Evolutionary conservation across 2,329 filamentous ascomycete species (phyloP), one percentile per base, ranked within the genome.

Genomic region (Colletotrichum graminicola): DNA sequence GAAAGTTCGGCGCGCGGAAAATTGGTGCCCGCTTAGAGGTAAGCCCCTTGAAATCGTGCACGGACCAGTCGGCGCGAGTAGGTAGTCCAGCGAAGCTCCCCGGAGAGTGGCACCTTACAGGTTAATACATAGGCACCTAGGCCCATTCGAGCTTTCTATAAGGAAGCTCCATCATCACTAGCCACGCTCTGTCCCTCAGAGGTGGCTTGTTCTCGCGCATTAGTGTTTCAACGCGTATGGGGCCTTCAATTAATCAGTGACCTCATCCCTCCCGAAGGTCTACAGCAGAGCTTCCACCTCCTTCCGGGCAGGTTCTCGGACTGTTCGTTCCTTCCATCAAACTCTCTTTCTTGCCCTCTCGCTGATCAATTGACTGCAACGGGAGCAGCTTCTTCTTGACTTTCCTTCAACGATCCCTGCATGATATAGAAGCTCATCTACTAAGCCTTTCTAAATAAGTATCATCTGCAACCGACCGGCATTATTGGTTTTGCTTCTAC

Each of bases 401-500:
- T 23, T 47, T 47, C 45, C 45, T 47, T 47, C 10, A n/a, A 23
- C 10, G 45, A 47, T 23, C 45, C 21, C 11, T 47, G 23, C 45
- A 47, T 5, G 26, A 62, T 43, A 36, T 6, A 29, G 41, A 51
- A 32, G 11, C 26, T 36, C 32, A 34, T 51, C 32, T 23, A 26
- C 32, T 23, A 55, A 32, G 41, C 36, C 26, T 21, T 49, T 47
- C n/a, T 39, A 29, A 26, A 23, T n/a, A 4, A 29, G n/a, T 23
- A 68, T 8, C 32, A 68, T 21, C 47, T 55, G 51, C 49, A 47
- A 12, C 54, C 60, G 47, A 36, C 49, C 23, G 41, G 34, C 12
- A 45, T 32, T 47, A 45, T 52, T 64, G 75, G 82, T 80, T 81
- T 80, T 66, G 12, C 62, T 51, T 61, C 41, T 66, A 41, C 67